Percentiles rank a stretch among this genome's conserved stretches.
Conservation (phyloP, 805 yeast species). For the Millerago galiae region DNA sequence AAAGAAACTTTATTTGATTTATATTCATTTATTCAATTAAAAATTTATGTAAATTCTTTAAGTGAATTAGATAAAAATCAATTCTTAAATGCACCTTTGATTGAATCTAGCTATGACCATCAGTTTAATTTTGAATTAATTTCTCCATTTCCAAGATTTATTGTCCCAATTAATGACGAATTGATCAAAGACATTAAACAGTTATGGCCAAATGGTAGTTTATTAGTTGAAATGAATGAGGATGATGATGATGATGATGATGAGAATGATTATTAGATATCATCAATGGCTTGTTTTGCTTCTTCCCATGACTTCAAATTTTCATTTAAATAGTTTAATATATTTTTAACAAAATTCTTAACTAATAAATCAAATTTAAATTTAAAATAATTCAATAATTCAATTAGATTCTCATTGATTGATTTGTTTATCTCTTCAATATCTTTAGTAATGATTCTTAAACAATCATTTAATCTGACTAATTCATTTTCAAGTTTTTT, state of each 20-base stretch:
- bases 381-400: slow-evolving; percentile 23
- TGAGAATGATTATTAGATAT: slow-evolving; percentile 2
- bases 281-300: slow-evolving; percentile 24
- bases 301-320: slow-evolving; percentile 34
- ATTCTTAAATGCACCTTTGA: background rate
- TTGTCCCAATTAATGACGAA: slow-evolving; percentile 29
- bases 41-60: slow-evolving; percentile 22
- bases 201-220: slow-evolving; percentile 68
- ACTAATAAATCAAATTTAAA: slow-evolving; percentile 25
- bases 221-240: slow-evolving; percentile 41
- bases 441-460: slow-evolving; percentile 30
- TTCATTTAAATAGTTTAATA: slow-evolving; percentile 31
- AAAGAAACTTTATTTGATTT: slow-evolving; percentile 38
- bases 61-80: background rate
- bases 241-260: slow-evolving; percentile 13
- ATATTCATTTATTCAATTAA: slow-evolving; percentile 43
- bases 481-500: slow-evolving; percentile 30
- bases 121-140: slow-evolving; percentile 48
- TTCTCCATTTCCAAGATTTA: slow-evolving; percentile 56
- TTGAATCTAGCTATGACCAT: slow-evolving; percentile 29
- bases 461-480: slow-evolving; percentile 33
- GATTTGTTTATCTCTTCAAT: slow-evolving; percentile 30
- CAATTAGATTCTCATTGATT: slow-evolving; percentile 24
- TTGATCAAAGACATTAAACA: slow-evolving; percentile 35
- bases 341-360: slow-evolving; percentile 26